Evolutionary conservation across 176 grass and related monocot species (phyloP).

Genomic region (Pharus latifolius): DNA sequence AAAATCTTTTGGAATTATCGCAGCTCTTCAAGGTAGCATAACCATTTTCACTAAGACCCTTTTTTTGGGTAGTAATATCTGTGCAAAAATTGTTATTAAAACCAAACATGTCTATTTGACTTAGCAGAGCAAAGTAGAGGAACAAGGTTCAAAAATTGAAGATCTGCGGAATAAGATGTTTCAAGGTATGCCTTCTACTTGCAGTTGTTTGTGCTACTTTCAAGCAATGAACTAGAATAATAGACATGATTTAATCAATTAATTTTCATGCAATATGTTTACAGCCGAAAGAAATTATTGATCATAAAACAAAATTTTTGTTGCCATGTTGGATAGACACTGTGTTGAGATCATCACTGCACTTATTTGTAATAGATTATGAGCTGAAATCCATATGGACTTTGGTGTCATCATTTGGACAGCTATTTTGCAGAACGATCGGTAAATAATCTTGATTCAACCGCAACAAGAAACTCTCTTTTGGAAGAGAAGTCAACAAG

Average conservation of each 20-base stretch:
- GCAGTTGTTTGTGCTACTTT: not conserved
- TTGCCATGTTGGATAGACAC: not conserved
- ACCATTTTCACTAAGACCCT: not conserved
- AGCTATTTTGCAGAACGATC: not conserved
- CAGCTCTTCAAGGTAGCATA: slow-evolving; percentile 59
- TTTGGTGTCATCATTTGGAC: not conserved
- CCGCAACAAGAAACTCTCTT: not conserved
- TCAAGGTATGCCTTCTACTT: slow-evolving; percentile 43
- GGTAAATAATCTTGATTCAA: not conserved
- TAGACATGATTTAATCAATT: not conserved
- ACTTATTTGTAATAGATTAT: not conserved
- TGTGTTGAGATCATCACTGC: not conserved
- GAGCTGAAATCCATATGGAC: not conserved
- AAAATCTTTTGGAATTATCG: slow-evolving; percentile 49
- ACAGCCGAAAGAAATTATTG: not conserved
- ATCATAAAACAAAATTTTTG: not conserved
- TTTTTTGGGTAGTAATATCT: not conserved
- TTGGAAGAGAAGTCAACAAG: not conserved
- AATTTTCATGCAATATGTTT: not conserved
- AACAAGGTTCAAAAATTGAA: slow-evolving; percentile 59
- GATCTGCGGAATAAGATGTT: slow-evolving; percentile 83
- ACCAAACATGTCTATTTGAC: slow-evolving; percentile 18
- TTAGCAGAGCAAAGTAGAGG: slow-evolving; percentile 58
- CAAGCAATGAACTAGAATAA: not conserved
- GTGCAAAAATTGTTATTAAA: slow-evolving; percentile 14